These are phyloP conservation scores for Colletotrichum sp. DNA, from an alignment of 2,329 filamentous ascomycete genomes.

Conservation along the genomic window DNA sequence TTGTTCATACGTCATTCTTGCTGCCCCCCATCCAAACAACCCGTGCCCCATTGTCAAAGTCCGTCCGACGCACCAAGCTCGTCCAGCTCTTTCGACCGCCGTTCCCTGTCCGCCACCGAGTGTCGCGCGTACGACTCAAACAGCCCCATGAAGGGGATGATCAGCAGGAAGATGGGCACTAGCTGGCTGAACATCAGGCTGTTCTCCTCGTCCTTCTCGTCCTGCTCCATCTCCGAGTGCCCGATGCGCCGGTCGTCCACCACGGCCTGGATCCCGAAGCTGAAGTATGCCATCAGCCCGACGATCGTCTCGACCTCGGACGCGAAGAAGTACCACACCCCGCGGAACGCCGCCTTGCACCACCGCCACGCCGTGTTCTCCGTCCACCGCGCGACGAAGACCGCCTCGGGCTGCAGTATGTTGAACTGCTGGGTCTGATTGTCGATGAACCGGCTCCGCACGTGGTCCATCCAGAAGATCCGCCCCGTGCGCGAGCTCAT, in stretches of 20 bases:
- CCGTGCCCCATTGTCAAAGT: neutral
- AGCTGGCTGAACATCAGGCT: constrained; percentile 22
- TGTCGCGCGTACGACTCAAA: constrained; percentile 16
- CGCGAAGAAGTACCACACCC: constrained; percentile 4
- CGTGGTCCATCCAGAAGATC: neutral
- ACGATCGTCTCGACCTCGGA: constrained; percentile 2
- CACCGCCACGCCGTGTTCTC: neutral
- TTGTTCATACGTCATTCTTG: neutral
- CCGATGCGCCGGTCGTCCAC: constrained; percentile 6
- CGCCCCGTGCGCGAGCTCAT: constrained; percentile 5
- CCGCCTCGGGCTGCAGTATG: neutral
- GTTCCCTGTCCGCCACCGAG: neutral
- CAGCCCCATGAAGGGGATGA: constrained; percentile 21
- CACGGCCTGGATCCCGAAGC: neutral
- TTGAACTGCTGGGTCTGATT: neutral
- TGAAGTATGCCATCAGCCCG: neutral
- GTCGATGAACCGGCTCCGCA: neutral
- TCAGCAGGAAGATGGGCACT: constrained; percentile 21
- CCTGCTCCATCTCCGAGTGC: constrained; percentile 6
- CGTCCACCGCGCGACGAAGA: neutral
- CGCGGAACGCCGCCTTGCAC: neutral
- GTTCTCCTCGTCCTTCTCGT: constrained; percentile 9
- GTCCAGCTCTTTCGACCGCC: neutral
- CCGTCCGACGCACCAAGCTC: neutral
- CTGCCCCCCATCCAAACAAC: neutral